A percentile compares a stretch with the other conserved stretches of the same genome.
These are phyloP conservation scores for Bromus sterilis DNA, from an alignment of 176 grass and related monocot genomes.

Conservation along the genomic window DNA sequence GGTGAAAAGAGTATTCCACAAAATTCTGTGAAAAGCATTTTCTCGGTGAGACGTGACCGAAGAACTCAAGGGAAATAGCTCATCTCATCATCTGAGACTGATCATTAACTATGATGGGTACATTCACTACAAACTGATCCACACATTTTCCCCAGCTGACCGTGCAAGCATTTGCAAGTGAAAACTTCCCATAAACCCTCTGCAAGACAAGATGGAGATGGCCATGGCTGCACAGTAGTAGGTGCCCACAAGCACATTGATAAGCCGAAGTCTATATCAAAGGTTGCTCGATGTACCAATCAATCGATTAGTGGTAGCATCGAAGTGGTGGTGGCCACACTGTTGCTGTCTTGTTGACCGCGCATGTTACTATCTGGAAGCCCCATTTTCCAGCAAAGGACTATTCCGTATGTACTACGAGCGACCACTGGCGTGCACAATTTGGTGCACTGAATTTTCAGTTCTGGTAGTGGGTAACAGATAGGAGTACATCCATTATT, in stretches of 20 bases:
- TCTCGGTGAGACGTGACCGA: conserved; percentile 17
- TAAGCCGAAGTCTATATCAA: conserved; percentile 27
- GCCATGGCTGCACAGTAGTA: background rate
- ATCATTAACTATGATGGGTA: background rate
- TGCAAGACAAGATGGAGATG: background rate
- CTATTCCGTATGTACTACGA: background rate
- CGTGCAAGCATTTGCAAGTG: conserved; percentile 1
- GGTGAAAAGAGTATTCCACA: background rate
- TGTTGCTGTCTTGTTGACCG: conserved; percentile 28
- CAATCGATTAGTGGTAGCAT: background rate
- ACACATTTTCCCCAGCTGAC: background rate
- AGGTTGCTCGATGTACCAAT: conserved; percentile 42
- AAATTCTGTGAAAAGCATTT: background rate
- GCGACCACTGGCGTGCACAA: background rate
- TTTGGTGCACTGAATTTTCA: conserved; percentile 9
- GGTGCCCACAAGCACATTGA: conserved; percentile 26
- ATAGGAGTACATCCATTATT: conserved; percentile 1
- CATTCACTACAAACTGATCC: conserved; percentile 3
- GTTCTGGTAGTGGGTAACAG: conserved; percentile 18
- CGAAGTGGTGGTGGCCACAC: background rate
- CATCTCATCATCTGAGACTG: background rate
- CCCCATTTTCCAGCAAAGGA: background rate
- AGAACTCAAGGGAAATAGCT: background rate
- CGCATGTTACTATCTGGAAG: background rate
- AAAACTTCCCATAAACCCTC: background rate